These are phyloP conservation scores for Bryopsis sp. DNA, from an alignment of 139 green algal genomes.

Conservation along the genomic window DNA sequence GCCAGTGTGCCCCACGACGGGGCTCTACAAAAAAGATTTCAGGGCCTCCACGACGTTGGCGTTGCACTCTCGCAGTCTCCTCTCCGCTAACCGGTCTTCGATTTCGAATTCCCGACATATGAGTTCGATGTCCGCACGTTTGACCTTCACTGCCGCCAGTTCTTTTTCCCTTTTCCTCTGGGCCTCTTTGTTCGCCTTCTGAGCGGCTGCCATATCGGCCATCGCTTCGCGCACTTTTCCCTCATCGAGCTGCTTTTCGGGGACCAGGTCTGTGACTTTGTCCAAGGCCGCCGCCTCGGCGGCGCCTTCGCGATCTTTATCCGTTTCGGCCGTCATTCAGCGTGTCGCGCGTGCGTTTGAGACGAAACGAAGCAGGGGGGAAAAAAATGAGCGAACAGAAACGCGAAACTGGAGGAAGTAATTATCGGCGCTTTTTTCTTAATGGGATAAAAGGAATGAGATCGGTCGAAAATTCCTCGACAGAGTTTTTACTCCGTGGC, in stretches of 20 bases:
- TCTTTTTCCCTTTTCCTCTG: not conserved
- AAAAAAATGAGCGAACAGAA: too few species aligned
- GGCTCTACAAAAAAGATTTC: slow-evolving; percentile 8
- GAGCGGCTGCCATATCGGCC: not conserved
- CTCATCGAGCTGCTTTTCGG: slow-evolving; percentile 3
- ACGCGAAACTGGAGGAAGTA: too few species aligned
- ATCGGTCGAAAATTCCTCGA: too few species aligned
- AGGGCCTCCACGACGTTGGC: not conserved
- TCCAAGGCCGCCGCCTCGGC: not conserved
- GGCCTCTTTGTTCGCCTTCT: slow-evolving; percentile 1
- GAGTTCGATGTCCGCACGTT: not conserved
- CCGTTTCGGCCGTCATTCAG: too few species aligned
- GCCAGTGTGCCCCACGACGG: too few species aligned
- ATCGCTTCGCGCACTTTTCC: not conserved
- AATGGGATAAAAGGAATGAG: too few species aligned
- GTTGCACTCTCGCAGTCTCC: slow-evolving; percentile 2
- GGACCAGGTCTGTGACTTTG: slow-evolving; percentile 8
- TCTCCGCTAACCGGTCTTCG: not conserved
- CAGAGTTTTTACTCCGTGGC: too few species aligned
- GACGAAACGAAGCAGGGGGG: too few species aligned
- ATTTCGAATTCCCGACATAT: slow-evolving; percentile 1
- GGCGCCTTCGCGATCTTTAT: not conserved
- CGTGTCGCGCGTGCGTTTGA: too few species aligned
- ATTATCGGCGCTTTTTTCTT: too few species aligned
- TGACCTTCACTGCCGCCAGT: not conserved